Percentiles rank a stretch among this genome's conserved stretches.
Evolutionary conservation across 768 basidiomycete genomes (phyloP).

Genomic region (Podaxis sp.): DNA sequence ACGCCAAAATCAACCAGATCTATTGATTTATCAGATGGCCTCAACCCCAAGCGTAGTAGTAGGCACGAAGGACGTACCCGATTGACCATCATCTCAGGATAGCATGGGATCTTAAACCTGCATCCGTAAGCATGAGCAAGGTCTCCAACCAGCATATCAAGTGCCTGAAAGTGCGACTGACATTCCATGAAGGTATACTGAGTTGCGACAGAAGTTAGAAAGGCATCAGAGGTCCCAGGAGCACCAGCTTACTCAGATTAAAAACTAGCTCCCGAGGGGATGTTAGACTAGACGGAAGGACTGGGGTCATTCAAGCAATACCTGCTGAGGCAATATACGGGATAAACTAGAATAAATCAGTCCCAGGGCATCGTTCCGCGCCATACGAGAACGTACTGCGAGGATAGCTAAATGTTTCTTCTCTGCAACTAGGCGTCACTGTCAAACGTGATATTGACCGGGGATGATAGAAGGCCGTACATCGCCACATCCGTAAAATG

Average conservation of each 20-base stretch:
- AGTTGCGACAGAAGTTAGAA: background rate
- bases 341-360: background rate
- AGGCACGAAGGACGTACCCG: background rate
- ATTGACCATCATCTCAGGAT: background rate
- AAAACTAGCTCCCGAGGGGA: background rate
- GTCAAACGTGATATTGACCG: background rate
- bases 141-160: too few species aligned
- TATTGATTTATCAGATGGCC: background rate
- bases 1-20: slow-evolving; percentile 3
- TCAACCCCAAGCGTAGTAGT: background rate
- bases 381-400: background rate
- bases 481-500: slow-evolving; percentile 7
- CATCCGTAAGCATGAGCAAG: background rate
- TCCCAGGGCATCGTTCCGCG: background rate
- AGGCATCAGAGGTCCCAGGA: background rate
- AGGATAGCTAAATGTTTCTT: background rate
- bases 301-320: background rate
- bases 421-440: background rate
- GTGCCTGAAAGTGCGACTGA: background rate
- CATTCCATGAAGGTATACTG: slow-evolving; percentile 6
- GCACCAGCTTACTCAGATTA: background rate
- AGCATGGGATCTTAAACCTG: background rate
- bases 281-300: background rate
- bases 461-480: background rate
- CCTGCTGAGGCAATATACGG: background rate